Evolutionary conservation across 2,329 filamentous ascomycete genomes (phyloP), one percentile per base, ranked within the genome.

Genomic region (Aspergillus melleus): DNA sequence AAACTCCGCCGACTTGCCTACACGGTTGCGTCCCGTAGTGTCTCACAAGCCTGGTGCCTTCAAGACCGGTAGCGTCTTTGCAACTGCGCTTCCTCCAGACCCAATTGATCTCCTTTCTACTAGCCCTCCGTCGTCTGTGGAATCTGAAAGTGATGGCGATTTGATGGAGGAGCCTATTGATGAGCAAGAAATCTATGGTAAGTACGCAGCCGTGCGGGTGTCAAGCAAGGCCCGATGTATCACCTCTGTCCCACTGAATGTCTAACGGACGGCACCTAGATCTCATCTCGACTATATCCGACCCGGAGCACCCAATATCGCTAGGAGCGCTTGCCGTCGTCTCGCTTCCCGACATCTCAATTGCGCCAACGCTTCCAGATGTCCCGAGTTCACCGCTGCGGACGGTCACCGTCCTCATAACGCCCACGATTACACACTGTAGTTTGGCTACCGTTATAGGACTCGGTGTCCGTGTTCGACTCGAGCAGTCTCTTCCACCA

Each of bases 371-470:
- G 6, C 83, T 88, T n/a, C 84, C 84, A 39, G 80, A 81, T 61
- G 80, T 80, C 39, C 81, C 78, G 10, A 77, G 78, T 9, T 84
- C 87, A 72, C 72, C 85, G 84, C 80, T 92, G 81, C 78, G 88
- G 82, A 87, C 85, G 44, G 92, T 98, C 39, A 84, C 89, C 3
- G 92, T 99, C 49, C 86, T 96, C 70, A 89, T 99, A 67, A 99
- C 95, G 11, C 95, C 95, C 10, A 99, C 95, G 26, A 95, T 98
- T 72, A 96, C 94, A 16, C 95, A 98, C 77, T 99, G 95, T 81
- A 96, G 91, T 54, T 85, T 99, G 46, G 95, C 95, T 32, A 99
- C 95, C 0, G 92, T 99, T 61, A 96, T 99, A 70, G 95, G 95
- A 0, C 84, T 99, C 16, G 95, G 93, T 14, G 92, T 99, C 22